phyloP scores from a whole-genome alignment of 805 yeast genomes.

The Priceomyces medius region DNA sequence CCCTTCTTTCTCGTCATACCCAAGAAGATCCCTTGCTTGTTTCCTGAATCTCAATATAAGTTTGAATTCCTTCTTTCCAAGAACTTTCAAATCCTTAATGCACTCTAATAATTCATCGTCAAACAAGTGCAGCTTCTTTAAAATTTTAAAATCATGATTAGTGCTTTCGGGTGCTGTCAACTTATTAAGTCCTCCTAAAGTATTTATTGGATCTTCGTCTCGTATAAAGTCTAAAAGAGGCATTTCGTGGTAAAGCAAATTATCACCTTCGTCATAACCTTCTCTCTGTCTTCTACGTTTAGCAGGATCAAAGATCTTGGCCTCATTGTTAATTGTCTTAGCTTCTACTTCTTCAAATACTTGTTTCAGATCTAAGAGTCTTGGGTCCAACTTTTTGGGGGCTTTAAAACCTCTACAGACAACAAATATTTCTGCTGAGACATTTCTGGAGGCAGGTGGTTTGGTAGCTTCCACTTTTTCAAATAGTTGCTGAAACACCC shows the following conservation, averaged over 20 bases:
- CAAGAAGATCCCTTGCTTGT: conserved; percentile 75
- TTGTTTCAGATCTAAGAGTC: conserved; percentile 84
- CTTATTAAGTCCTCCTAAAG: conserved; percentile 70
- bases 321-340: conserved; percentile 73
- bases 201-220: conserved; percentile 78
- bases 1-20: conserved; percentile 57
- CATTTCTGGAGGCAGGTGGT: conserved; percentile 98
- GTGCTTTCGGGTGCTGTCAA: conserved; percentile 51
- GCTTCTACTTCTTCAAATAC: conserved; percentile 86
- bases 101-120: conserved; percentile 79
- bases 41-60: conserved; percentile 83
- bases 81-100: conserved; percentile 85
- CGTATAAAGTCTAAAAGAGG: conserved; percentile 79
- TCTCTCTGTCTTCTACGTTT: conserved; percentile 85
- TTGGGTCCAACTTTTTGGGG: conserved; percentile 91
- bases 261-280: conserved; percentile 96
- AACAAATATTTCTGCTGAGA: conserved; percentile 97
- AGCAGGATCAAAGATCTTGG: conserved; percentile 93
- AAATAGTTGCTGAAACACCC: conserved; percentile 96
- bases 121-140: conserved; percentile 72
- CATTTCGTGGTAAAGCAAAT: conserved; percentile 64
- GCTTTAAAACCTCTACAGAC: conserved; percentile 96
- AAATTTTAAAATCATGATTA: conserved; percentile 69
- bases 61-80: conserved; percentile 93
- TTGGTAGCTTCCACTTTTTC: conserved; percentile 98